These are phyloP conservation scores for Micractinium sp. DNA, from an alignment of 139 green algal species.

Conservation along the genomic window DNA sequence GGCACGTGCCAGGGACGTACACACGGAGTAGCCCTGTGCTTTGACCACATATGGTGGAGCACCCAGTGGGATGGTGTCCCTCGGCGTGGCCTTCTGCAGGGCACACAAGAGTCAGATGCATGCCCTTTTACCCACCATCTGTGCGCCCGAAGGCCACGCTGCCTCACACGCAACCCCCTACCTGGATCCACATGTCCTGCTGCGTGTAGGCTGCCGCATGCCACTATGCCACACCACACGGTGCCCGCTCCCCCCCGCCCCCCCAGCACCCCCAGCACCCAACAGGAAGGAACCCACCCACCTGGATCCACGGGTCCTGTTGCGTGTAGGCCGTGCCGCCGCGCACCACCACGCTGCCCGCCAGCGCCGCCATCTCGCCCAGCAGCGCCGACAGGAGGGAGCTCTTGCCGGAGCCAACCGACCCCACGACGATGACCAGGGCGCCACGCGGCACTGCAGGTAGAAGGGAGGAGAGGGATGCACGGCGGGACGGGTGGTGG, in stretches of 20 bases:
- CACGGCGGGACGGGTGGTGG: not conserved
- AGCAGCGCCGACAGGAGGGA: slow-evolving; percentile 71
- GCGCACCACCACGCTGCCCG: slow-evolving; percentile 34
- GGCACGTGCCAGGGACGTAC: too few species aligned
- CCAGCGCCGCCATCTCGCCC: slow-evolving; percentile 54
- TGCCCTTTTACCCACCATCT: too few species aligned
- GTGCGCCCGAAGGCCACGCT: too few species aligned
- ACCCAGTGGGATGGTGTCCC: too few species aligned
- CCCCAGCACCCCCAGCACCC: too few species aligned
- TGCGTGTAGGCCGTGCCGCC: slow-evolving; percentile 74
- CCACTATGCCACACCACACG: slow-evolving; percentile 15
- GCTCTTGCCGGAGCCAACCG: slow-evolving; percentile 71
- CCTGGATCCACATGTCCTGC: slow-evolving; percentile 77
- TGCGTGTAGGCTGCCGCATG: slow-evolving; percentile 57
- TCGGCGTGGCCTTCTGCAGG: too few species aligned
- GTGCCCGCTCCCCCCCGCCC: too few species aligned
- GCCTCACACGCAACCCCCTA: not conserved
- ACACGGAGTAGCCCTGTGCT: too few species aligned
- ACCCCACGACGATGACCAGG: slow-evolving; percentile 63
- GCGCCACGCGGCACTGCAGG: slow-evolving; percentile 40
- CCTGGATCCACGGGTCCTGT: slow-evolving; percentile 81
- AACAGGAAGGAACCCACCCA: not conserved
- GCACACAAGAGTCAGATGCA: too few species aligned
- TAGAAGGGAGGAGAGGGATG: not conserved
- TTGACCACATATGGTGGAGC: too few species aligned